Conservation (phyloP, 176 grass and related monocot genomes). For the Oryza meridionalis region DNA sequence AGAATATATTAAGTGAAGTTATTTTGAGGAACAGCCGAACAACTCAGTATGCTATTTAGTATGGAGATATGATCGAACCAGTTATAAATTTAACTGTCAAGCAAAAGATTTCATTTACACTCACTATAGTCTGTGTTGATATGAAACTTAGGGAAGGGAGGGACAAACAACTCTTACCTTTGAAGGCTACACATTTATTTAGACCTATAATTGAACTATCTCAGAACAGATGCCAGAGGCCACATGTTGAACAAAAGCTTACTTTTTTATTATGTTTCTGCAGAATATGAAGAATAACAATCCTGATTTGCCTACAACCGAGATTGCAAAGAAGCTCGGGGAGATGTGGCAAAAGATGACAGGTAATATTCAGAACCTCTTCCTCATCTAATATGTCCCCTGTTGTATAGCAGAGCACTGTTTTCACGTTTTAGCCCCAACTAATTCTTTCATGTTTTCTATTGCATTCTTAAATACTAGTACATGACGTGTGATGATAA, state of each 20-base stretch:
- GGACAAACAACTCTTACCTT: background rate
- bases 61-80: background rate
- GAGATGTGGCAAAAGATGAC: conserved; percentile 92
- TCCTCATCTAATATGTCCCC: conserved; percentile 25
- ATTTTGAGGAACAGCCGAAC: conserved; percentile 14
- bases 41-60: conserved; percentile 6
- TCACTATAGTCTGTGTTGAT: background rate
- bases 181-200: background rate
- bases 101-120: background rate
- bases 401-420: background rate
- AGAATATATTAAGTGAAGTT: background rate
- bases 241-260: conserved; percentile 19
- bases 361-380: conserved; percentile 53
- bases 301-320: conserved; percentile 71
- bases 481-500: background rate
- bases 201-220: background rate
- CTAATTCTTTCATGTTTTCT: background rate
- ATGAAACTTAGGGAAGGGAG: conserved; percentile 2
- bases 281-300: conserved; percentile 75
- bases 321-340: conserved; percentile 78
- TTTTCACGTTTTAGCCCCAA: background rate
- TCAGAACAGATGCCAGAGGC: conserved; percentile 15
- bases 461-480: background rate
- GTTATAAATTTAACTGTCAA: background rate
- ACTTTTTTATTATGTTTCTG: conserved; percentile 35